Conservation (phyloP, 139 green algal genomes). For the Chlorella vulgaris region DNA sequence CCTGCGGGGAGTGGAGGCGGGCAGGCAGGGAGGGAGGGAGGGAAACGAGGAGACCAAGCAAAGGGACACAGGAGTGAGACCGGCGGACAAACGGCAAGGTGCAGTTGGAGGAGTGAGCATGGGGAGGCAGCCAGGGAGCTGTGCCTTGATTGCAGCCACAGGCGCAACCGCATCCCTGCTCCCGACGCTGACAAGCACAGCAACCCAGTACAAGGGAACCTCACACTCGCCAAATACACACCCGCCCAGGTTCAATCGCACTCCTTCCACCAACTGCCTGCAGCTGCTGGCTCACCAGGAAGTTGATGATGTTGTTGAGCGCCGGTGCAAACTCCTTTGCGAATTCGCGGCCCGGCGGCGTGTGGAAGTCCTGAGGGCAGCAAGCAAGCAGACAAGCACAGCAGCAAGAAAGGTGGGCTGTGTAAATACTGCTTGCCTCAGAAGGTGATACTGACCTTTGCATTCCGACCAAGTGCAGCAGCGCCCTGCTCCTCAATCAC, state of each 20-base stretch:
- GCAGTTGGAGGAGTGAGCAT: neutral
- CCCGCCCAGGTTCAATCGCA: neutral
- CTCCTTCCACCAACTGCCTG: neutral
- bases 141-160: neutral
- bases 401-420: neutral
- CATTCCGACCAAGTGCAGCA: too few relatives aligned
- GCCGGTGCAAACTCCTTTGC: slow-evolving; percentile 76
- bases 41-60: neutral
- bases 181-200: neutral
- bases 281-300: slow-evolving; percentile 63
- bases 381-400: neutral
- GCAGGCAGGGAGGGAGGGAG: neutral
- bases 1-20: neutral
- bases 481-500: too few relatives aligned
- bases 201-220: too few relatives aligned
- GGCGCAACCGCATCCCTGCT: neutral
- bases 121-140: neutral
- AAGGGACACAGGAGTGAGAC: neutral
- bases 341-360: slow-evolving; percentile 69
- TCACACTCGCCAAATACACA: neutral
- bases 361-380: slow-evolving; percentile 68
- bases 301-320: slow-evolving; percentile 84
- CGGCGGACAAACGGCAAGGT: neutral
- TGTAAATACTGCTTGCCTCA: neutral
- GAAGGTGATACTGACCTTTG: too few relatives aligned